Conservation (phyloP, 805 yeast species). For the Spathaspora hagerdaliae region DNA sequence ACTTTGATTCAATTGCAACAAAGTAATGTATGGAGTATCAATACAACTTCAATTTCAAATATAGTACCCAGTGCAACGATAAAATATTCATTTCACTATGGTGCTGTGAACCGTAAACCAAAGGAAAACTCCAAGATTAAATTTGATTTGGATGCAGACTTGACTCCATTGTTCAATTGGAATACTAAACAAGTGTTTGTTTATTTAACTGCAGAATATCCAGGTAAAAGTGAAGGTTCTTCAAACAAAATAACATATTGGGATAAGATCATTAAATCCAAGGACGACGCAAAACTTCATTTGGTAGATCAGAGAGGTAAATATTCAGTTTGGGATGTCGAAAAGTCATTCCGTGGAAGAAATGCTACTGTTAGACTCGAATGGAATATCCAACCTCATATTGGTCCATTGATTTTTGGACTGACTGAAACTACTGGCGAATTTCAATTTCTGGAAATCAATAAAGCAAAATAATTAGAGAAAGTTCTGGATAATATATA, state of each 20-base stretch:
- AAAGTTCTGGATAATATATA: not conserved
- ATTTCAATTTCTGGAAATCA: conserved; percentile 27
- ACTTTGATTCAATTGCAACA: conserved; percentile 47
- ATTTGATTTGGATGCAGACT: conserved; percentile 73
- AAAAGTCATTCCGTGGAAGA: conserved; percentile 54
- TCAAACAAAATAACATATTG: conserved; percentile 76
- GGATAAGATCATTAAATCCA: conserved; percentile 73
- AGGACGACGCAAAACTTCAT: conserved; percentile 54
- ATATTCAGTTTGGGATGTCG: conserved; percentile 86
- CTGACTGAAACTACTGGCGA: conserved; percentile 29
- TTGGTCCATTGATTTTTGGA: conserved; percentile 78
- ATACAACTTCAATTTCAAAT: conserved; percentile 34
- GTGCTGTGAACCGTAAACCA: conserved; percentile 60
- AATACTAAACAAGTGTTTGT: conserved; percentile 95
- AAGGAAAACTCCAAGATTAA: conserved; percentile 71
- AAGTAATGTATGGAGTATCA: conserved; percentile 41
- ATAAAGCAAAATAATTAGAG: conserved; percentile 11
- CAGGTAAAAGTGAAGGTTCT: conserved; percentile 41
- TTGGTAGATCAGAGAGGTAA: conserved; percentile 57
- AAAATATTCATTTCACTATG: conserved; percentile 59
- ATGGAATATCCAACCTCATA: conserved; percentile 90
- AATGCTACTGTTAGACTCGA: conserved; percentile 68
- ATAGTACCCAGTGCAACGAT: conserved; percentile 36
- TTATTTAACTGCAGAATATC: conserved; percentile 83
- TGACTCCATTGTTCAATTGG: conserved; percentile 86